Conservation (phyloP, 768 basidiomycete genomes). For the Mycena alexandri region DNA sequence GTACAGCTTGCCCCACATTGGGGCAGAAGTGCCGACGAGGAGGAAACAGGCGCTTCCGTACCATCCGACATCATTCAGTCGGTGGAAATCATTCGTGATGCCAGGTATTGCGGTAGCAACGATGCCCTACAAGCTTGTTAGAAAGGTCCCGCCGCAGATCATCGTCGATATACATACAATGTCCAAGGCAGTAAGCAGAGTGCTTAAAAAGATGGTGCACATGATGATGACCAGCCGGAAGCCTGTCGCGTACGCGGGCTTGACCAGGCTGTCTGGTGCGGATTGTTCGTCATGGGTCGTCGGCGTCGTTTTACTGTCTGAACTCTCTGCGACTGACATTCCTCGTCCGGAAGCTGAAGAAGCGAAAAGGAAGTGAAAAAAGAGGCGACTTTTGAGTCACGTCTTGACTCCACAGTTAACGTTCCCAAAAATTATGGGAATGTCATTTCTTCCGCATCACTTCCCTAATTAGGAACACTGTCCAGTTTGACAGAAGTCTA, state of each 20-base stretch:
- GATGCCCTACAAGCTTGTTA: conserved; percentile 4
- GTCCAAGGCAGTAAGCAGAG: conserved; percentile 7
- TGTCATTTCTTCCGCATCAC: not conserved
- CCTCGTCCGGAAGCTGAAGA: not conserved
- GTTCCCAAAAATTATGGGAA: not conserved
- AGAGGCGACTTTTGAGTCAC: not conserved
- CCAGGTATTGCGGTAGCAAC: conserved; percentile 9
- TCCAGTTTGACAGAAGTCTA: too few species aligned
- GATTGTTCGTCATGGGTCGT: not conserved
- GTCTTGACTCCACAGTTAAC: not conserved
- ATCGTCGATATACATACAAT: not conserved
- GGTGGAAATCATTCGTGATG: conserved; percentile 8
- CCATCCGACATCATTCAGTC: conserved; percentile 10
- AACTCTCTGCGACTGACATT: conserved; percentile 1
- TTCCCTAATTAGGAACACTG: conserved; percentile 2
- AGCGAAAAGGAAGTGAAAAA: not conserved
- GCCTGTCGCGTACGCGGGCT: conserved; percentile 6
- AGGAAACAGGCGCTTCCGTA: conserved; percentile 20
- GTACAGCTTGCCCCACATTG: conserved; percentile 15
- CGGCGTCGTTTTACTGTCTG: not conserved
- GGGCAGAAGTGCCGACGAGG: conserved; percentile 13
- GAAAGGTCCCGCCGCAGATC: not conserved
- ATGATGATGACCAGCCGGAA: conserved; percentile 6
- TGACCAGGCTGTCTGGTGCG: conserved; percentile 1
- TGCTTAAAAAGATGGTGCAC: conserved; percentile 9